These are phyloP conservation scores for Pseudomonodictys pantanalensis DNA, from an alignment of 495 filamentous ascomycete species.

Conservation along the genomic window DNA sequence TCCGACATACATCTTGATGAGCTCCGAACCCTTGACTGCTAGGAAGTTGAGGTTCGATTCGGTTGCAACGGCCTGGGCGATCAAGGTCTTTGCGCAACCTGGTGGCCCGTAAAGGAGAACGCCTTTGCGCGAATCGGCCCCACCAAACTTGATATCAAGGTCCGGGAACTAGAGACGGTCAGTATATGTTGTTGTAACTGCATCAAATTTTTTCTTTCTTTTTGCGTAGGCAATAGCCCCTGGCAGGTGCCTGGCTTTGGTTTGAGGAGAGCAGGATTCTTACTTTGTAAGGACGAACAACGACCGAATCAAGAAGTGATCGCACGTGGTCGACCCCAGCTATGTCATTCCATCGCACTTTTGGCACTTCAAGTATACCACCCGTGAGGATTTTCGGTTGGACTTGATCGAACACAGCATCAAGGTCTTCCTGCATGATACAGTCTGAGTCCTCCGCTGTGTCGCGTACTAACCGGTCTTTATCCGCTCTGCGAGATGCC, in stretches of 20 bases:
- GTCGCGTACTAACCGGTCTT: neutral
- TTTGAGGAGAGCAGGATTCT: conserved; percentile 10
- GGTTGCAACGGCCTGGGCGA: conserved; percentile 87
- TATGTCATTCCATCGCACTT: conserved; percentile 84
- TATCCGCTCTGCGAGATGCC: neutral
- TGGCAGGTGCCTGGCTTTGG: neutral
- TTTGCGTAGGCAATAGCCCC: too few relatives aligned
- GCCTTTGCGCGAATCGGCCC: conserved; percentile 60
- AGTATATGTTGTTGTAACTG: conserved; percentile 33
- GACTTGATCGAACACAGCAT: conserved; percentile 54
- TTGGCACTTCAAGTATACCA: conserved; percentile 82
- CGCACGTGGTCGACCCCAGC: conserved; percentile 85
- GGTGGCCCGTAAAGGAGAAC: conserved; percentile 91
- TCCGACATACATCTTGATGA: conserved; percentile 96
- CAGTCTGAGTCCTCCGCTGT: conserved; percentile 1
- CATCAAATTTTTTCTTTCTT: too few relatives aligned
- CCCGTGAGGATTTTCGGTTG: conserved; percentile 87
- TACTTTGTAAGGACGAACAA: conserved; percentile 67
- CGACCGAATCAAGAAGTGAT: conserved; percentile 58
- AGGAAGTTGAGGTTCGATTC: conserved; percentile 92
- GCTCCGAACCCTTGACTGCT: conserved; percentile 92
- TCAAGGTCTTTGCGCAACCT: conserved; percentile 93
- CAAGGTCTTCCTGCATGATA: conserved; percentile 50
- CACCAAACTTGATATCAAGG: conserved; percentile 23
- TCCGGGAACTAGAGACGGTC: conserved; percentile 21